Percentiles rank a stretch among this genome's conserved stretches.
Conservation (phyloP, 371 early-diverging fungal species). For the Capillidium rhysosporum region DNA sequence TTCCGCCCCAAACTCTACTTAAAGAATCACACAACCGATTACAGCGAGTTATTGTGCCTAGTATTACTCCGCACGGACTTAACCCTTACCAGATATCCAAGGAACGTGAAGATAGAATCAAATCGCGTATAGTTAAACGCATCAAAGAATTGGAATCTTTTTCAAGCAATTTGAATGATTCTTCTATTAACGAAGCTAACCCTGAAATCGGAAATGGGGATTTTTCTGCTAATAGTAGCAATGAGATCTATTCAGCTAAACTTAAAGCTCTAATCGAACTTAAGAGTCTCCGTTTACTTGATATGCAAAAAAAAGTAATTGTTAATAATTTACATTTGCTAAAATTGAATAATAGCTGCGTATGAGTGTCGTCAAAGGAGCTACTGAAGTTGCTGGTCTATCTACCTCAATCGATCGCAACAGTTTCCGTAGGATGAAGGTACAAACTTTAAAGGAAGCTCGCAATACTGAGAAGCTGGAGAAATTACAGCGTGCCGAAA, state of each 20-base stretch:
- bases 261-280: constrained; percentile 62
- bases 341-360: constrained; percentile 29
- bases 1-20: constrained; percentile 28
- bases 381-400: constrained; percentile 44
- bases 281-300: constrained; percentile 43
- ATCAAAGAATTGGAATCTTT: constrained; percentile 50
- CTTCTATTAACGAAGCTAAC: constrained; percentile 13
- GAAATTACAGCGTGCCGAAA: constrained; percentile 64
- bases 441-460: constrained; percentile 72
- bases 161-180: constrained; percentile 27
- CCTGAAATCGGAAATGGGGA: too few species aligned
- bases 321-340: background rate
- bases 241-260: constrained; percentile 19
- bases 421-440: constrained; percentile 68
- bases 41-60: constrained; percentile 49
- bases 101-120: constrained; percentile 52
- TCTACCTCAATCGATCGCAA: constrained; percentile 59
- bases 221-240: constrained; percentile 5
- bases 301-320: constrained; percentile 42
- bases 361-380: constrained; percentile 46
- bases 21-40: constrained; percentile 28
- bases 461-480: constrained; percentile 80
- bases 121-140: constrained; percentile 43
- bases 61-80: constrained; percentile 51
- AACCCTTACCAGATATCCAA: constrained; percentile 46